Percentiles rank a stretch among this genome's conserved stretches.
Conservation (phyloP, 768 basidiomycete genomes). For the Tricholomella constricta region DNA sequence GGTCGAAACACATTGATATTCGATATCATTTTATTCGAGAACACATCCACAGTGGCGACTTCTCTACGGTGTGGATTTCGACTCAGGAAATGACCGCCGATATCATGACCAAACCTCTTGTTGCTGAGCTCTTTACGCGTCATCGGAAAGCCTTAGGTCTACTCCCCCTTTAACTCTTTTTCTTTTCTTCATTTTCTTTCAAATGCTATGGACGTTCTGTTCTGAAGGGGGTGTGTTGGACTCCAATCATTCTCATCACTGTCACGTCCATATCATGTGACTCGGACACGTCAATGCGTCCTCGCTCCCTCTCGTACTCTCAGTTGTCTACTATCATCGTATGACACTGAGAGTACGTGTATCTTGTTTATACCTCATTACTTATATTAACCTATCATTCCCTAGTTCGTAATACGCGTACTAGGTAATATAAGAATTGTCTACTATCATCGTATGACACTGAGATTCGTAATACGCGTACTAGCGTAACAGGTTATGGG, state of each 20-base stretch:
- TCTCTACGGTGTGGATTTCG: background rate
- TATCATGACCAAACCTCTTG: background rate
- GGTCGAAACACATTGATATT: background rate
- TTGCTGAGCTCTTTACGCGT: background rate
- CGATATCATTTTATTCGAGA: background rate
- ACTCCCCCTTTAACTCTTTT: background rate
- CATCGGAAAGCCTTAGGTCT: background rate
- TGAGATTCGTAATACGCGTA: background rate
- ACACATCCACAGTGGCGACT: background rate
- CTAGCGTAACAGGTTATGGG: too few relatives aligned
- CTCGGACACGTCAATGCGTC: background rate
- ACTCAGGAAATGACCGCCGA: background rate
- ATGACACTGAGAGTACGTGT: too few relatives aligned
- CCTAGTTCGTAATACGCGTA: too few relatives aligned
- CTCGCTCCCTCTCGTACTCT: background rate
- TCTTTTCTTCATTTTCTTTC: background rate
- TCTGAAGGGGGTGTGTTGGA: too few relatives aligned
- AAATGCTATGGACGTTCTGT: background rate
- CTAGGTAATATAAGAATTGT: too few relatives aligned
- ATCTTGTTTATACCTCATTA: too few relatives aligned
- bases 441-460: too few relatives aligned
- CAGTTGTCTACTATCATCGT: background rate
- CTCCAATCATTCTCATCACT: too few relatives aligned
- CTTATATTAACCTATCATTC: too few relatives aligned
- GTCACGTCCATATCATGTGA: background rate